Percentiles rank a stretch among this genome's conserved stretches.
phyloP scores from a whole-genome alignment of 768 basidiomycete genomes.

The Asterophora parasitica region DNA sequence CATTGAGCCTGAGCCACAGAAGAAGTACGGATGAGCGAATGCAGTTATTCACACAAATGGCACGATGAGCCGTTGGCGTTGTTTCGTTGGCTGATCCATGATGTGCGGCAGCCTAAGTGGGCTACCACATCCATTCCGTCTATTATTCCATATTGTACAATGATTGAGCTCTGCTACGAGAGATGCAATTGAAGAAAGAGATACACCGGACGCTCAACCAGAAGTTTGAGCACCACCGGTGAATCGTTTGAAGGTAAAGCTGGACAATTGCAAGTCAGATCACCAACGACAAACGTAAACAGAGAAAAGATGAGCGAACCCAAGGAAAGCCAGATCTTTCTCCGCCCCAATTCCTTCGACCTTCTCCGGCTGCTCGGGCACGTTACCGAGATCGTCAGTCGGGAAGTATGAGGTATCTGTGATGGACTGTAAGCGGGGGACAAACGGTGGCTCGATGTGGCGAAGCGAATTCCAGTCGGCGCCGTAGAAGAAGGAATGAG shows the following conservation, averaged over 20 bases:
- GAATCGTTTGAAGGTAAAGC: conserved; percentile 84
- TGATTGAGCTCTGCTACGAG: not conserved
- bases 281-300: not conserved
- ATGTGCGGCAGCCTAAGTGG: too few species aligned
- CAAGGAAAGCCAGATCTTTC: conserved; percentile 65
- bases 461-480: conserved; percentile 93
- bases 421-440: conserved; percentile 86
- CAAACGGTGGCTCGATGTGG: conserved; percentile 93
- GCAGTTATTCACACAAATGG: too few species aligned
- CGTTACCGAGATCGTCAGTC: conserved; percentile 82
- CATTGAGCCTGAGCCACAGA: too few species aligned
- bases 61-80: too few species aligned
- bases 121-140: conserved; percentile 3
- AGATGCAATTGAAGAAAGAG: not conserved
- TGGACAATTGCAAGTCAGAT: conserved; percentile 21
- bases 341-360: conserved; percentile 62
- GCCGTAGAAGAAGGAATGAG: conserved; percentile 91
- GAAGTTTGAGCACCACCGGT: conserved; percentile 31
- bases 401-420: conserved; percentile 98
- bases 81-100: too few species aligned
- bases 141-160: conserved; percentile 13
- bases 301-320: conserved; percentile 32
- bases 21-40: too few species aligned
- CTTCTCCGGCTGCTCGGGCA: conserved; percentile 52
- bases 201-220: conserved; percentile 6